Conservation (phyloP, 169 alveolate species). For the Cryptosporidium sp. region DNA sequence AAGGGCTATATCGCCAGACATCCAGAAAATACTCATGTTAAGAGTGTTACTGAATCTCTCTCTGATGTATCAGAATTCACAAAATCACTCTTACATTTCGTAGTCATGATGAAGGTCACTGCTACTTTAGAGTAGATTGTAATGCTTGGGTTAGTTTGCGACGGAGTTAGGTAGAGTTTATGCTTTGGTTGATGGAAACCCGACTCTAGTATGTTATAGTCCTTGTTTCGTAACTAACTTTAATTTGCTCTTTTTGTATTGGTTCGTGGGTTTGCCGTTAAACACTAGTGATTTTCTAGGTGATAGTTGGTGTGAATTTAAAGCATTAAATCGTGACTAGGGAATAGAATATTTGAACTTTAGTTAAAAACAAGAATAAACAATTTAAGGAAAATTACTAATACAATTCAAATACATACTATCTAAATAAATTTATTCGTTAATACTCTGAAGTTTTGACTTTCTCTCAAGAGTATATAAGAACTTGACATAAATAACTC, state of each 20-base stretch:
- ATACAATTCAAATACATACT: background rate
- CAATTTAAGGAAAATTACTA: background rate
- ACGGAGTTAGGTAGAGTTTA: background rate
- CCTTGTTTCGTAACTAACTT: background rate
- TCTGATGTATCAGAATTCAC: constrained; percentile 9
- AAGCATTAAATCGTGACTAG: no score
- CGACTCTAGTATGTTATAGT: no score
- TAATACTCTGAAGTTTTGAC: background rate
- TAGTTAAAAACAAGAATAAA: background rate
- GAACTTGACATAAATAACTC: constrained; percentile 26
- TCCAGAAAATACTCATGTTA: constrained; percentile 20
- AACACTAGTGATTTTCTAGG: no score
- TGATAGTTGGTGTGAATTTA: no score
- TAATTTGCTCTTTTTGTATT: no score
- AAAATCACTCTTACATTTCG: background rate
- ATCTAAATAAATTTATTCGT: background rate
- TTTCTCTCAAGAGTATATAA: constrained; percentile 42
- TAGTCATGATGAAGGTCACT: background rate
- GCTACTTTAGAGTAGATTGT: background rate
- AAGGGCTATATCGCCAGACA: background rate
- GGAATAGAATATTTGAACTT: no score
- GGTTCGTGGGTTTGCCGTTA: no score
- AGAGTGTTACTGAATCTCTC: background rate
- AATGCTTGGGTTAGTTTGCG: background rate
- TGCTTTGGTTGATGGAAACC: background rate